These are phyloP conservation scores for Dendrobium officinale DNA, from an alignment of 106 monocot genomes.

Conservation along the genomic window DNA sequence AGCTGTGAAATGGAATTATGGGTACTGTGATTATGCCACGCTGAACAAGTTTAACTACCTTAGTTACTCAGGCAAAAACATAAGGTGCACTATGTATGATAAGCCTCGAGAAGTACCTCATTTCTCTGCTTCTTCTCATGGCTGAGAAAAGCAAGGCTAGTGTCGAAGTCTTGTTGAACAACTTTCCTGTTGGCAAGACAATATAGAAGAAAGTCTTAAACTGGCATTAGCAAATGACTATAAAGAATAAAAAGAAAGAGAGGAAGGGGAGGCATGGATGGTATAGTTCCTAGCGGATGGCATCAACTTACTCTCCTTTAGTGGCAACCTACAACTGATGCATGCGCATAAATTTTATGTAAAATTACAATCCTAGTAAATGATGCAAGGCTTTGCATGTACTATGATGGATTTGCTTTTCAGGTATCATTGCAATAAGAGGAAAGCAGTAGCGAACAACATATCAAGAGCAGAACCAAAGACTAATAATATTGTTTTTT, in stretches of 20 bases:
- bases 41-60: neutral
- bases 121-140: conserved; percentile 89
- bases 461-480: too few species aligned
- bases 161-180: conserved; percentile 83
- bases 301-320: neutral
- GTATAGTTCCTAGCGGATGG: neutral
- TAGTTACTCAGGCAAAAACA: neutral
- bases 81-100: neutral
- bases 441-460: too few species aligned
- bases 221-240: neutral
- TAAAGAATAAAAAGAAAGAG: neutral
- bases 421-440: too few species aligned
- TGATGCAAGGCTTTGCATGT: neutral
- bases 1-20: neutral
- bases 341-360: neutral
- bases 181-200: conserved; percentile 46
- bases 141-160: conserved; percentile 74
- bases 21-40: neutral
- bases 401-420: too few species aligned
- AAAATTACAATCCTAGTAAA: neutral
- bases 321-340: neutral
- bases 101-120: conserved; percentile 53
- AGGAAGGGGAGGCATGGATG: neutral
- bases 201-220: neutral
- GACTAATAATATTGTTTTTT: too few species aligned